phyloP scores from a whole-genome alignment of 176 grass and related monocot species.

The Rhynchospora pubera region DNA sequence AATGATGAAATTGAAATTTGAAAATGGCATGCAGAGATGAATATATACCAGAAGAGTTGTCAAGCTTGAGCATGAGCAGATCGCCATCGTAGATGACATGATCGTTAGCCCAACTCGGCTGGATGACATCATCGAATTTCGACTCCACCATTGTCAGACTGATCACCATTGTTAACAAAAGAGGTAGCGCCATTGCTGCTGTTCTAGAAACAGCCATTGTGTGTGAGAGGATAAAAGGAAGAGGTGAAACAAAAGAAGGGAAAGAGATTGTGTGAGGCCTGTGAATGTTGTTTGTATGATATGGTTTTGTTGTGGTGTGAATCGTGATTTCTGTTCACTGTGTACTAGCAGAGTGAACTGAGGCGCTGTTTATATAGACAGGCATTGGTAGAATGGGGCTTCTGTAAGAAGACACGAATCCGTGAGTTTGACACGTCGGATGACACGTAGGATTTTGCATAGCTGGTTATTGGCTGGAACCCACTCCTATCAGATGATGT shows the following conservation, averaged over 20 bases:
- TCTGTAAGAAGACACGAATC: conserved; percentile 7
- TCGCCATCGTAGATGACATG: conserved; percentile 82
- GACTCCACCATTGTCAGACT: background rate
- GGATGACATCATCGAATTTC: conserved; percentile 79
- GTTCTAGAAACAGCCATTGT: background rate
- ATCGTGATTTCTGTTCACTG: background rate
- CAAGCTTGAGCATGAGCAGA: conserved; percentile 84
- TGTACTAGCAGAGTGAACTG: background rate
- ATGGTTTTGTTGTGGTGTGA: background rate
- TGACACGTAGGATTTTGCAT: background rate
- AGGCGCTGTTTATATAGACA: conserved; percentile 10
- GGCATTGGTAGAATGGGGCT: background rate
- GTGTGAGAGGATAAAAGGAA: background rate
- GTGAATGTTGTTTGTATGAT: conserved; percentile 7
- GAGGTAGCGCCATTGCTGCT: background rate
- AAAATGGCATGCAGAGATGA: background rate
- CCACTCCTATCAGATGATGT: background rate
- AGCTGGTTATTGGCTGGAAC: background rate
- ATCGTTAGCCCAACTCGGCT: conserved; percentile 96
- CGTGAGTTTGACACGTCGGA: conserved; percentile 14
- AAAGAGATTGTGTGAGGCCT: background rate
- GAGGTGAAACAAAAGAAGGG: background rate
- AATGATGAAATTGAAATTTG: background rate
- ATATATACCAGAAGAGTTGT: conserved; percentile 45
- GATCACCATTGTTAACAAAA: background rate